Conservation (phyloP, 129 eudicot genomes). For the Sambucus nigra region DNA sequence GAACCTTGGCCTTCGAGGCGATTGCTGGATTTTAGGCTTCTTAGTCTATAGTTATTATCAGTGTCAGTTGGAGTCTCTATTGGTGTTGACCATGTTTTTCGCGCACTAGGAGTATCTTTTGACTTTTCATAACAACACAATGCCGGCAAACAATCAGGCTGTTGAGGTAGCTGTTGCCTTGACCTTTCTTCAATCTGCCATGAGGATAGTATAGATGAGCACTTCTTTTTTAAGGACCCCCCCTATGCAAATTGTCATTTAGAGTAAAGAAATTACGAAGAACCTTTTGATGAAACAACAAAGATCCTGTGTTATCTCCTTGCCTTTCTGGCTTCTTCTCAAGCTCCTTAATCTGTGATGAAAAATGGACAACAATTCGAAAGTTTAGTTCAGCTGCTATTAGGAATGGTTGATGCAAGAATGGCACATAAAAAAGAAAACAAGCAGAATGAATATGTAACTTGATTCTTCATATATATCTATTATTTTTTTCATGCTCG, state of each 20-base stretch:
- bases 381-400: not conserved
- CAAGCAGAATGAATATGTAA: too few species aligned
- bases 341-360: constrained; percentile 18
- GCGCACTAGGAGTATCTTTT: constrained; percentile 18
- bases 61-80: constrained; percentile 9
- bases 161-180: not conserved
- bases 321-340: constrained; percentile 11
- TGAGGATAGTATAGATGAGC: not conserved
- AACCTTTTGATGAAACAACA: constrained; percentile 15
- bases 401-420: not conserved
- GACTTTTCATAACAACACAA: constrained; percentile 14
- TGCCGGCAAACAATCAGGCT: not conserved
- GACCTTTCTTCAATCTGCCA: constrained; percentile 18
- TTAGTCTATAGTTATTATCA: constrained; percentile 11
- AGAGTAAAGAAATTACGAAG: not conserved
- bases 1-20: constrained; percentile 15
- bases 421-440: not conserved
- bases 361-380: not conserved
- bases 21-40: constrained; percentile 18
- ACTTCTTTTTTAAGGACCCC: not conserved
- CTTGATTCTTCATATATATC: too few species aligned
- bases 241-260: not conserved
- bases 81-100: constrained; percentile 18
- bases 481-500: too few species aligned
- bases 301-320: constrained; percentile 1